phyloP scores from a whole-genome alignment of 176 grass and related monocot genomes.

The Lolium rigidum region DNA sequence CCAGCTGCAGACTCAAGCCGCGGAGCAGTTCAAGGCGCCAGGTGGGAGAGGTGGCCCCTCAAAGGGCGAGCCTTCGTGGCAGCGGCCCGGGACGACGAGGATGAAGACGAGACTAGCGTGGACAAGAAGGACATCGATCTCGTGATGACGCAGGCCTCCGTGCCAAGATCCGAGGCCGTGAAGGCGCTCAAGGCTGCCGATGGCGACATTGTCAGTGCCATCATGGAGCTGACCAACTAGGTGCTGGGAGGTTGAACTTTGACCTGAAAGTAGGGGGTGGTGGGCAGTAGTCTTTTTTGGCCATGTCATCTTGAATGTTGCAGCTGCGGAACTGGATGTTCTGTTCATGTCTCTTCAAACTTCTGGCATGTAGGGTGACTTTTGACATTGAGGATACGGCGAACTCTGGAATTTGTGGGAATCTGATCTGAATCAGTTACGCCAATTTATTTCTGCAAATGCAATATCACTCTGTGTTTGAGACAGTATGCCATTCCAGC shows the following conservation, averaged over 20 bases:
- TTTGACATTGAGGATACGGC: neutral
- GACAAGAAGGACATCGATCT: constrained; percentile 48
- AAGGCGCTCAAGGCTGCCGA: constrained; percentile 40
- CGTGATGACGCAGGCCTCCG: constrained; percentile 40
- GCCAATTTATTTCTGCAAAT: neutral
- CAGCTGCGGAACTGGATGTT: too few species aligned
- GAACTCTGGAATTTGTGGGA: neutral
- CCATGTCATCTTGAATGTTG: neutral
- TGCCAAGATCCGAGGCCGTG: constrained; percentile 27
- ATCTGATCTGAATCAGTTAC: neutral
- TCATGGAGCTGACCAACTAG: constrained; percentile 51
- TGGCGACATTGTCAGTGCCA: constrained; percentile 42
- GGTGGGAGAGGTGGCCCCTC: neutral
- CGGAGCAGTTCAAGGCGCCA: constrained; percentile 28
- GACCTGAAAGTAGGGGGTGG: neutral
- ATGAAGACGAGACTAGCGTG: constrained; percentile 23
- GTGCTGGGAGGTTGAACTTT: neutral
- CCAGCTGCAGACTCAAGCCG: constrained; percentile 36
- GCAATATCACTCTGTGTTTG: too few species aligned
- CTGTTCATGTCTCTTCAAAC: neutral
- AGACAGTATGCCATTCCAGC: too few species aligned
- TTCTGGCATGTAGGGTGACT: neutral
- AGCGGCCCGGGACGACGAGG: constrained; percentile 35
- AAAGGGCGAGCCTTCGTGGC: constrained; percentile 12
- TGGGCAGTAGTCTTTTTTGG: neutral